These are phyloP conservation scores for Tetradesmus lagerheimii DNA, from an alignment of 139 green algal species.

Conservation along the genomic window DNA sequence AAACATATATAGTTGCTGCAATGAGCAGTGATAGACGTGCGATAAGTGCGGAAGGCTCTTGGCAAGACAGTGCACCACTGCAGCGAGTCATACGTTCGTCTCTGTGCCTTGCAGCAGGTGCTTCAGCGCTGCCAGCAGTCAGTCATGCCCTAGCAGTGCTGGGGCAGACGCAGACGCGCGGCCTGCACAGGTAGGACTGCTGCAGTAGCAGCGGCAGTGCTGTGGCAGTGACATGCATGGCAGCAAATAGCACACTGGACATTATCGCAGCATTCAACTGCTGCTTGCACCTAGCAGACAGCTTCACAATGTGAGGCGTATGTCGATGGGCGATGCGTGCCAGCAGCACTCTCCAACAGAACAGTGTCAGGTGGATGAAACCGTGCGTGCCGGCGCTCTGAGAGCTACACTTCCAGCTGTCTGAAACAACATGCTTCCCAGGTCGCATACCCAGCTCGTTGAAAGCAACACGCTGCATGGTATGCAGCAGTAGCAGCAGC, in stretches of 20 bases:
- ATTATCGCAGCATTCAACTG: background rate
- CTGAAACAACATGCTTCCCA: too few species aligned
- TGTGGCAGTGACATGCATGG: background rate
- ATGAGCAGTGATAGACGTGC: background rate
- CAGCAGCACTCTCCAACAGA: too few species aligned
- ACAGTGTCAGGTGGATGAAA: too few species aligned
- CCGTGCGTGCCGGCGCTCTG: too few species aligned
- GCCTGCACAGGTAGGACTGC: constrained; percentile 34
- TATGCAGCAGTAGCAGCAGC: background rate
- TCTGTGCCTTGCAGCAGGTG: background rate
- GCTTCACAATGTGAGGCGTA: too few species aligned
- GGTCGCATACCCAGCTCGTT: too few species aligned
- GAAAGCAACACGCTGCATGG: background rate
- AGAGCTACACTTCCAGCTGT: too few species aligned
- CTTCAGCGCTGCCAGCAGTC: constrained; percentile 23
- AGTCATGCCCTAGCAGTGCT: constrained; percentile 3
- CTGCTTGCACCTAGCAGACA: too few species aligned
- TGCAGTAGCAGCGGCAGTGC: background rate
- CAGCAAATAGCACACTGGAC: background rate
- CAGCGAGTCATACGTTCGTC: background rate
- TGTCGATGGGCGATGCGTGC: too few species aligned
- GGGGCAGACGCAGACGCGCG: background rate
- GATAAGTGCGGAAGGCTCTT: background rate
- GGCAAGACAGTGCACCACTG: background rate
- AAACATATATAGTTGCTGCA: background rate